A percentile compares a stretch with the other conserved stretches of the same genome.
Evolutionary conservation across 106 monocot species (phyloP).

Genomic region (Dendrobium nobile): DNA sequence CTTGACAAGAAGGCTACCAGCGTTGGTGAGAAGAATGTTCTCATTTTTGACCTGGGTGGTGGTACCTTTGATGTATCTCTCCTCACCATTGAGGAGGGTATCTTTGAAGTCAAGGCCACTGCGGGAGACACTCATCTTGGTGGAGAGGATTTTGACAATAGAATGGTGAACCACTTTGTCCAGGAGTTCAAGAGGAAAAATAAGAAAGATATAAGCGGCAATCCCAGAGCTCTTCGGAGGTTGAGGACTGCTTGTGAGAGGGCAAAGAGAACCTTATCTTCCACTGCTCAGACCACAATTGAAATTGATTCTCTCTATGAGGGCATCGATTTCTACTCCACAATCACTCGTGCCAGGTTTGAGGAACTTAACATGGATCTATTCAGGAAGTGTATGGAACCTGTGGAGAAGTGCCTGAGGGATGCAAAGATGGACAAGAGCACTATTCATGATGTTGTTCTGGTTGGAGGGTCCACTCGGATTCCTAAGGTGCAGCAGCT

Average conservation of each 20-base stretch:
- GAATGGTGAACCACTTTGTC: conserved; percentile 38
- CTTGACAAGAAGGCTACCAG: conserved; percentile 46
- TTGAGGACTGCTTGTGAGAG: conserved; percentile 35
- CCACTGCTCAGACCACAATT: conserved; percentile 33
- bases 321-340: conserved; percentile 34
- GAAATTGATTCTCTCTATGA: conserved; percentile 34
- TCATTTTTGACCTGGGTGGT: conserved; percentile 39
- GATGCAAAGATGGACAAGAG: conserved; percentile 45
- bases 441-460: conserved; percentile 38
- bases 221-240: conserved; percentile 29
- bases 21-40: conserved; percentile 40
- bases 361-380: conserved; percentile 44
- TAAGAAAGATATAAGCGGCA: conserved; percentile 36
- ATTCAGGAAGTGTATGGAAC: conserved; percentile 42
- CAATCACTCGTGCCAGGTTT: conserved; percentile 29
- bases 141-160: conserved; percentile 39
- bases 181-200: conserved; percentile 35
- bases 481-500: conserved; percentile 50
- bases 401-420: conserved; percentile 41
- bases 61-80: conserved; percentile 42
- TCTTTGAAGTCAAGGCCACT: conserved; percentile 42
- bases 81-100: conserved; percentile 45
- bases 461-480: conserved; percentile 51
- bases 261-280: conserved; percentile 32
- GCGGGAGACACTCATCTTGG: conserved; percentile 44